Percentiles rank a stretch among this genome's conserved stretches.
Evolutionary conservation across 495 filamentous ascomycete genomes (phyloP).

Genomic region (Choiromyces venosus): DNA sequence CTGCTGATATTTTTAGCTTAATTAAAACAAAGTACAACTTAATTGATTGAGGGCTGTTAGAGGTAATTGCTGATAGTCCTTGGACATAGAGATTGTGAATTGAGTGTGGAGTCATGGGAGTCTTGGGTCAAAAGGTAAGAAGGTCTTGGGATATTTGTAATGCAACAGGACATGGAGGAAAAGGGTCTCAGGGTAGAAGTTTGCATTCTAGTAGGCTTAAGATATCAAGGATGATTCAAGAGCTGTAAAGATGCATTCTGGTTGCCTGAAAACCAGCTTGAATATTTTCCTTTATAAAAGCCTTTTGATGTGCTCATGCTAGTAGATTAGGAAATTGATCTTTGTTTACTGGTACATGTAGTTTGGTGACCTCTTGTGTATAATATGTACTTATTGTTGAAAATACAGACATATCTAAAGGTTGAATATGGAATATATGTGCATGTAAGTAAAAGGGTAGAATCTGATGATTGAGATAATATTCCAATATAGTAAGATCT

Average conservation of each 20-base stretch:
- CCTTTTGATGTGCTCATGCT: not conserved
- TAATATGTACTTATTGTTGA: not conserved
- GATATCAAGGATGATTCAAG: not conserved
- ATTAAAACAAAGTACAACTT: not conserved
- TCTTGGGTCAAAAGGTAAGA: not conserved
- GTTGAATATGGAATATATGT: conserved; percentile 5
- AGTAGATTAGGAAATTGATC: no score
- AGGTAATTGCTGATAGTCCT: not conserved
- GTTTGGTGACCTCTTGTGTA: not conserved
- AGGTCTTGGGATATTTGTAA: not conserved
- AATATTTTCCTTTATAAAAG: conserved; percentile 8
- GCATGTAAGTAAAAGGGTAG: conserved; percentile 5
- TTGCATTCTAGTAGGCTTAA: not conserved
- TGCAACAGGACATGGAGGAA: not conserved
- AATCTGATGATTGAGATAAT: conserved; percentile 1
- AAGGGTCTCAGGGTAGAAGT: no score
- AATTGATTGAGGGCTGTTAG: not conserved
- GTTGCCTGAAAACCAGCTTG: not conserved
- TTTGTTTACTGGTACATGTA: not conserved
- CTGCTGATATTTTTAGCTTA: not conserved
- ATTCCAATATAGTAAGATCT: not conserved
- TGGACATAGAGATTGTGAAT: not conserved
- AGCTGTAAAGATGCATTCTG: conserved; percentile 2
- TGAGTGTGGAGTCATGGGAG: not conserved
- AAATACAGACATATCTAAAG: not conserved